Evolutionary conservation across 108 stramenopile species (phyloP), one percentile per base, ranked within the genome.

Genomic region (Pseudonitzschia multistriata): DNA sequence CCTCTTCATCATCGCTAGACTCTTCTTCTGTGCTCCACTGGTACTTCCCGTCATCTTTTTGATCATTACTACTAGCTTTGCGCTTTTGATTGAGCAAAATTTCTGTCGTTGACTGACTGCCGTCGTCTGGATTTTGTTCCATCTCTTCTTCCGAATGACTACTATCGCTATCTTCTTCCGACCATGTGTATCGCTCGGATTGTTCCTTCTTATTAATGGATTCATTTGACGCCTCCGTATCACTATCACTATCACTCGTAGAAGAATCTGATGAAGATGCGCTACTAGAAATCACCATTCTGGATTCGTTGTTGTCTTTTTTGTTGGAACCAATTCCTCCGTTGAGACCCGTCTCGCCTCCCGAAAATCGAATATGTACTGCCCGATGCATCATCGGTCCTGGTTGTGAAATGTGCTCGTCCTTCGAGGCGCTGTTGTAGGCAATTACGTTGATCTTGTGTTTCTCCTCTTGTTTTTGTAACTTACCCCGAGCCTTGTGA

Each of bases 331-430:
- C 50, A 28, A 28, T 62, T 5, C 21, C 34, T 8, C 33, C 39
- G 10, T 49, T 14, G 30, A 62, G 7, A 24, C 64, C 31, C 39
- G 49, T 63, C 15, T 49, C 73, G 33, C 65, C 66, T 0, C 67
- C 52, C 13, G 50, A 65, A 70, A 86, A 89, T 34, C 83, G 83
- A 67, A 89, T 65, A 61, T 84, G 88, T 34, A 89, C 79, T 15
- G 81, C 85, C 28, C 90, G 73, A 76, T 87, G 66, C 68, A 70
- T 66, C 63, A 70, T 15, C 4, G 74, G 76, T 30, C 33, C 33
- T 15, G 48, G 55, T 31, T 24, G 19, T 3, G 39, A 17, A 10
- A 59, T 19, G 19, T 7, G 5, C n/a, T 33, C 50, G 33, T 25
- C 27, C 40, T 29, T 34, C 34, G 48, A 5, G 1, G 31, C 37